Evolutionary conservation across 2,329 filamentous ascomycete species (phyloP), one percentile per base, ranked within the genome.

Genomic region (Colletotrichum sansevieriae): DNA sequence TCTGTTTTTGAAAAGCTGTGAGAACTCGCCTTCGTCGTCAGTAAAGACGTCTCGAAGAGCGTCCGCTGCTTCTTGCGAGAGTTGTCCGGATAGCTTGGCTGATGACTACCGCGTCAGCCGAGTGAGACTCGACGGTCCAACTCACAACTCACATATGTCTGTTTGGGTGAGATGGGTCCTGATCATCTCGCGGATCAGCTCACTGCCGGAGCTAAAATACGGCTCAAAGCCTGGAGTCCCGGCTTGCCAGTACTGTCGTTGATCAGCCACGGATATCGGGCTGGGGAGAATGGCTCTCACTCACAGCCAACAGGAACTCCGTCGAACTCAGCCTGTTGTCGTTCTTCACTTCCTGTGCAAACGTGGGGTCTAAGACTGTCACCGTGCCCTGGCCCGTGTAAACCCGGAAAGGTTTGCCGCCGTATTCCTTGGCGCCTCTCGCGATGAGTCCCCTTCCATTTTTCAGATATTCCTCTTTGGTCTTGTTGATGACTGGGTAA

Each of bases 351-450:
- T 63, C 64, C 10, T 51, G 22, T 1, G 43, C 60, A 39, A 63
- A 58, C 9, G 44, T 13, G 15, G 64, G 59, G 8, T 43, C 59
- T 18, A 63, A 15, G 1, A 67, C 37, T 6, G 64, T 67, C 15
- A 67, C 25, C 4, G 49, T 63, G 15, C 59, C 64, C 6, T 63
- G 59, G 3, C 64, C 64, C 3, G 59, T 67, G 20, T 57, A 56
- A 13, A 67, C 43, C 2, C 64, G 59, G 37, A 67, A 67, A 3
- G 44, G 64, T 13, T 67, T 63, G n/a, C 64, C 64, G 35, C 44
- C 44, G 9, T 63, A 29, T 6, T 52, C 51, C 15, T 67, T 58
- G 13, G 49, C 37, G 3, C 64, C 64, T 15, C 20, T 63, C 7
- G 51, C 65, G 3, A 67, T 41, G 35, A 67, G 51, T 4, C 47